Percentiles rank a stretch among this genome's conserved stretches.
Conservation (phyloP, 495 filamentous ascomycete species). For the Aspergillus ellipticus region DNA sequence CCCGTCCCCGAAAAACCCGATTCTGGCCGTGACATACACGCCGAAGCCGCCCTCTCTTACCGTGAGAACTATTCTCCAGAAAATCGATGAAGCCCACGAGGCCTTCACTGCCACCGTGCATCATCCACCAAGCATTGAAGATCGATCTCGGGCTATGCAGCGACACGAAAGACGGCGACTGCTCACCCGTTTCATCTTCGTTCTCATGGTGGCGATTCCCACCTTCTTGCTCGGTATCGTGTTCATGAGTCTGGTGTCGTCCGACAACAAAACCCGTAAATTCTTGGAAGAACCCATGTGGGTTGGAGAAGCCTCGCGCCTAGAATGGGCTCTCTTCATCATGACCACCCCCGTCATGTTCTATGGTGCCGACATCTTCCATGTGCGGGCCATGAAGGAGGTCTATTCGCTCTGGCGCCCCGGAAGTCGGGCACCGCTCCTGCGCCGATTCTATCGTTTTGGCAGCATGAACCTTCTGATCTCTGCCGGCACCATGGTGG, state of each 20-base stretch:
- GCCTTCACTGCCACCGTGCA: constrained; percentile 66
- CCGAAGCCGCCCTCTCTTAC: constrained; percentile 69
- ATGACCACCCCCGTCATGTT: constrained; percentile 89
- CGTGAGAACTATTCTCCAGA: constrained; percentile 65
- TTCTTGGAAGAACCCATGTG: constrained; percentile 68
- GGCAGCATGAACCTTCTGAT: constrained; percentile 97
- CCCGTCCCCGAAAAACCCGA: constrained; percentile 54
- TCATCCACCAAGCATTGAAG: constrained; percentile 80
- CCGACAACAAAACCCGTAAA: constrained; percentile 48
- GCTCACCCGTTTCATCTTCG: constrained; percentile 62
- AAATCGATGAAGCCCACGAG: constrained; percentile 61
- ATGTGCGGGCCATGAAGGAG: constrained; percentile 74
- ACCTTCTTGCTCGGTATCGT: constrained; percentile 89
- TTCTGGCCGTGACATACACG: constrained; percentile 67
- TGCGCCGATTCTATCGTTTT: constrained; percentile 82
- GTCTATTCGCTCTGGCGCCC: constrained; percentile 73
- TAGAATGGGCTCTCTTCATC: constrained; percentile 80
- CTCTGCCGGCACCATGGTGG: constrained; percentile 82
- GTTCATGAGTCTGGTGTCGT: constrained; percentile 77
- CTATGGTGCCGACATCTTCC: constrained; percentile 83
- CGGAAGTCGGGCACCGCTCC: constrained; percentile 70
- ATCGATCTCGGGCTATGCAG: constrained; percentile 71
- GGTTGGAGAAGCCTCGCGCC: constrained; percentile 69
- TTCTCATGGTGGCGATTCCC: constrained; percentile 73
- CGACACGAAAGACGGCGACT: constrained; percentile 58